Evolutionary conservation across 2,329 filamentous ascomycete species (phyloP).

Genomic region (Dactylonectria estremocensis): DNA sequence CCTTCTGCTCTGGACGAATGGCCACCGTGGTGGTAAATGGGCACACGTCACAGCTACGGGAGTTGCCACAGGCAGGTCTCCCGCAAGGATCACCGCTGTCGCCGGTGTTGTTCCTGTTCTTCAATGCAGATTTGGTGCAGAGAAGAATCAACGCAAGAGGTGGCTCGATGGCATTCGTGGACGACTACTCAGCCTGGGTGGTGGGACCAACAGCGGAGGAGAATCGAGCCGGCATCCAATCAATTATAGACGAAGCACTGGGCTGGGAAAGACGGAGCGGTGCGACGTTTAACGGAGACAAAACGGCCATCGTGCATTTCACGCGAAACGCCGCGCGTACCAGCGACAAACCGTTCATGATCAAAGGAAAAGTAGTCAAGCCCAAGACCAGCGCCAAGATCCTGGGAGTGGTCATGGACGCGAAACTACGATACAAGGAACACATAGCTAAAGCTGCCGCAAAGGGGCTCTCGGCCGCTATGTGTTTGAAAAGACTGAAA

Average conservation of each 20-base stretch:
- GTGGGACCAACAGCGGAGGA: not conserved
- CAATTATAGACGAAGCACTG: not conserved
- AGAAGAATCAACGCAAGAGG: too few relatives aligned
- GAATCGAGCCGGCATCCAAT: not conserved
- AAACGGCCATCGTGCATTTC: not conserved
- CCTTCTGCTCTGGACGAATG: too few relatives aligned
- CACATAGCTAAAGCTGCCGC: not conserved
- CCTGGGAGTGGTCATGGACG: slow-evolving; percentile 1
- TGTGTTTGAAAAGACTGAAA: not conserved
- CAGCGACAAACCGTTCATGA: too few relatives aligned
- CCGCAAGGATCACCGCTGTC: slow-evolving; percentile 33
- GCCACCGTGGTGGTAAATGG: too few relatives aligned
- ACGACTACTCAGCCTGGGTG: not conserved
- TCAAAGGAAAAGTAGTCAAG: too few relatives aligned
- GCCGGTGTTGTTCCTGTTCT: slow-evolving; percentile 47
- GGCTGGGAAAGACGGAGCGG: not conserved
- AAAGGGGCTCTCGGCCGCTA: not conserved
- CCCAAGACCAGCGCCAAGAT: too few relatives aligned
- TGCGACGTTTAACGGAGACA: not conserved
- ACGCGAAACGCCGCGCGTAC: too few relatives aligned
- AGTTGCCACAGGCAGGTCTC: not conserved
- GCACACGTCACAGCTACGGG: too few relatives aligned
- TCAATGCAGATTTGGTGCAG: slow-evolving; percentile 56
- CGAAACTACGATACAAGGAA: not conserved
- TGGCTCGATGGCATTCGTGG: not conserved